Evolutionary conservation across 345 rosid genomes (phyloP).

Genomic region (Hypericum androsaemum): DNA sequence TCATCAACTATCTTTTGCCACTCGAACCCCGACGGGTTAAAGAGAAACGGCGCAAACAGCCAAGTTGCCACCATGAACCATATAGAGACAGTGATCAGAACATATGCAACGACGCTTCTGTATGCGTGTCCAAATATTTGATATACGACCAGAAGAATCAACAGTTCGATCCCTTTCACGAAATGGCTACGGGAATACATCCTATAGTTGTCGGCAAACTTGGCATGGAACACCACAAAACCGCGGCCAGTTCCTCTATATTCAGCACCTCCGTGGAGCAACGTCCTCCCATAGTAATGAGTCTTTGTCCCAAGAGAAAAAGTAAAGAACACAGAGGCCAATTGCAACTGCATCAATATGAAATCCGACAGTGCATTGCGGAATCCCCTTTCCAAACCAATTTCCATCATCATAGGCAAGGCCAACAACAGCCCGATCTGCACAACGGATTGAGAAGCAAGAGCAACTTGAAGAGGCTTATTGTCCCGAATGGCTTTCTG

Average conservation of each 20-base stretch:
- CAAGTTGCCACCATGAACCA: slow-evolving; percentile 61
- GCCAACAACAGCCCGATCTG: slow-evolving; percentile 59
- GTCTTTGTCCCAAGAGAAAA: slow-evolving; percentile 61
- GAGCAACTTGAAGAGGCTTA: slow-evolving; percentile 46
- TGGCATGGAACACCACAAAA: slow-evolving; percentile 6
- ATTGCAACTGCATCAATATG: slow-evolving; percentile 57
- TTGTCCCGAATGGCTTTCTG: slow-evolving; percentile 32
- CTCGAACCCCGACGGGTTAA: slow-evolving; percentile 63
- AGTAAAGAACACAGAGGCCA: slow-evolving; percentile 59
- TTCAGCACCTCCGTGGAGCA: slow-evolving; percentile 7
- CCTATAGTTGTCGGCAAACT: slow-evolving; percentile 27
- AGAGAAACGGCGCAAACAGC: slow-evolving; percentile 60
- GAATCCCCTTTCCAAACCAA: slow-evolving; percentile 63
- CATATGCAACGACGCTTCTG: slow-evolving; percentile 32
- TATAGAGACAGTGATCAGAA: slow-evolving; percentile 43
- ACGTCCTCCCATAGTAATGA: slow-evolving; percentile 49
- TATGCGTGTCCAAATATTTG: slow-evolving; percentile 39
- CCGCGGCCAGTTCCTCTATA: slow-evolving; percentile 7
- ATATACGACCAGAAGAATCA: slow-evolving; percentile 51
- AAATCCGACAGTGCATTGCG: slow-evolving; percentile 50
- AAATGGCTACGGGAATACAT: slow-evolving; percentile 63
- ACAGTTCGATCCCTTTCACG: slow-evolving; percentile 52
- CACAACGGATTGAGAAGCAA: slow-evolving; percentile 61
- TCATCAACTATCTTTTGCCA: slow-evolving; percentile 68
- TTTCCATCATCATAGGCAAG: slow-evolving; percentile 70